Percentiles rank a stretch among this genome's conserved stretches.
These are phyloP conservation scores for Talaromyces sp. DNA, from an alignment of 2,329 filamentous ascomycete species.

Conservation along the genomic window DNA sequence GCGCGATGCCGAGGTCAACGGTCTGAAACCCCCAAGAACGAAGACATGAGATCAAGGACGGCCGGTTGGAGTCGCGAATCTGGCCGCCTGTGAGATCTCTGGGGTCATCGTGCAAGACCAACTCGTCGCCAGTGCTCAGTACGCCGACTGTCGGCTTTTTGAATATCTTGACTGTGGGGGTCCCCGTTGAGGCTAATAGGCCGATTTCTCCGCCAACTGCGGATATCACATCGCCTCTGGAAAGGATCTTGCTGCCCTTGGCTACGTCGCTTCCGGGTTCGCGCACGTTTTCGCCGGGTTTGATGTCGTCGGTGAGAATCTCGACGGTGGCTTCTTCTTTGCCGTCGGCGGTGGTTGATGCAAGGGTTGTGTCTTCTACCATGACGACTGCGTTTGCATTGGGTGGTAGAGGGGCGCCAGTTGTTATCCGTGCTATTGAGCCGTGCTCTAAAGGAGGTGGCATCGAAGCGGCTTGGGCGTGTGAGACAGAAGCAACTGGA, in stretches of 20 bases:
- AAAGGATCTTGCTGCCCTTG: conserved; percentile 62
- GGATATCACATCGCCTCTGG: conserved; percentile 74
- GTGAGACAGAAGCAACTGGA: conserved; percentile 79
- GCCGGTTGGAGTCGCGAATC: conserved; percentile 88
- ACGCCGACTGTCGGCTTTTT: conserved; percentile 74
- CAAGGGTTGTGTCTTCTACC: conserved; percentile 87
- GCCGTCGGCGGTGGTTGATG: conserved; percentile 68
- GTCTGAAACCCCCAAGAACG: conserved; percentile 69
- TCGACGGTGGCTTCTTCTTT: conserved; percentile 82
- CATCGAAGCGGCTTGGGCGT: conserved; percentile 68
- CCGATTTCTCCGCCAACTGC: conserved; percentile 87
- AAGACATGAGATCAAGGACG: conserved; percentile 75
- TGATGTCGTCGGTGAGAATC: conserved; percentile 71
- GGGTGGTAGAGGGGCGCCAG: conserved; percentile 81
- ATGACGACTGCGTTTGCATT: conserved; percentile 90
- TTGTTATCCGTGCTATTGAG: conserved; percentile 84
- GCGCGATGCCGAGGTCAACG: conserved; percentile 78
- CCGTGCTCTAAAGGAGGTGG: conserved; percentile 60
- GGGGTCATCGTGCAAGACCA: conserved; percentile 64
- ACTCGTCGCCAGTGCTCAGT: conserved; percentile 90
- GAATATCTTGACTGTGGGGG: conserved; percentile 64
- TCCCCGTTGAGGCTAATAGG: conserved; percentile 78
- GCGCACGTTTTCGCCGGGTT: conserved; percentile 77
- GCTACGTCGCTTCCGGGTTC: conserved; percentile 85
- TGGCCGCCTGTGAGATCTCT: conserved; percentile 67